Evolutionary conservation across 352 stramenopile genomes (phyloP).

Genomic region (Globisporangium splendens): DNA sequence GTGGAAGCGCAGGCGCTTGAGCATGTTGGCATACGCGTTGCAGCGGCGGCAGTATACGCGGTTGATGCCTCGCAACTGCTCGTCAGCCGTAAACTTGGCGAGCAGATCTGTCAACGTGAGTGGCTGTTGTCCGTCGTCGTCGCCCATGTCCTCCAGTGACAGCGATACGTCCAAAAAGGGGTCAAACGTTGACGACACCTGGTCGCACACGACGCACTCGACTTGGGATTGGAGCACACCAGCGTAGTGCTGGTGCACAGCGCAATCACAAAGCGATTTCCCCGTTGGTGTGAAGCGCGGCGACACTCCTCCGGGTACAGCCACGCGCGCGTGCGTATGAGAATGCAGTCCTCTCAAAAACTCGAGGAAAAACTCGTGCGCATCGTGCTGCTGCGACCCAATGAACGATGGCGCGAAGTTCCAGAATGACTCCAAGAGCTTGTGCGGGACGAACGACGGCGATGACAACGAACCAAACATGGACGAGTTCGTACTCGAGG

Average conservation of each 20-base stretch:
- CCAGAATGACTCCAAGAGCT: slow-evolving; percentile 61
- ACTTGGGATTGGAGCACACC: slow-evolving; percentile 61
- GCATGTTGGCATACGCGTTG: slow-evolving; percentile 49
- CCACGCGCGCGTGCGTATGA: slow-evolving; percentile 49
- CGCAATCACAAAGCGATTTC: slow-evolving; percentile 62
- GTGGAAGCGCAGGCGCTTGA: slow-evolving; percentile 61
- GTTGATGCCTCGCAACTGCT: slow-evolving; percentile 51
- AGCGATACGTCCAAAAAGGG: slow-evolving; percentile 74
- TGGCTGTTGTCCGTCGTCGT: slow-evolving; percentile 1
- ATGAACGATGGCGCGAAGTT: slow-evolving; percentile 49
- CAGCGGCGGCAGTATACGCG: slow-evolving; percentile 64
- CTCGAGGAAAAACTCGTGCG: slow-evolving; percentile 68
- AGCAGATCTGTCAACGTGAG: slow-evolving; percentile 40
- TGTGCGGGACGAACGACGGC: slow-evolving; percentile 48
- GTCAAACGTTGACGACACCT: slow-evolving; percentile 57
- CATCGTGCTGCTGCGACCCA: slow-evolving; percentile 68
- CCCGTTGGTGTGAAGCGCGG: slow-evolving; percentile 57
- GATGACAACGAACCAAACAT: slow-evolving; percentile 12
- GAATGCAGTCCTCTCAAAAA: slow-evolving; percentile 59
- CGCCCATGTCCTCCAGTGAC: slow-evolving; percentile 31
- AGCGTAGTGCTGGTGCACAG: slow-evolving; percentile 69
- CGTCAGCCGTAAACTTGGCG: slow-evolving; percentile 43
- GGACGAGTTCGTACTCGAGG: background rate
- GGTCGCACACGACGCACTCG: slow-evolving; percentile 46
- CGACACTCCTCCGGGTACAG: slow-evolving; percentile 34